Evolutionary conservation across 2,329 filamentous ascomycete genomes (phyloP).

Genomic region (Fusarium sp.): DNA sequence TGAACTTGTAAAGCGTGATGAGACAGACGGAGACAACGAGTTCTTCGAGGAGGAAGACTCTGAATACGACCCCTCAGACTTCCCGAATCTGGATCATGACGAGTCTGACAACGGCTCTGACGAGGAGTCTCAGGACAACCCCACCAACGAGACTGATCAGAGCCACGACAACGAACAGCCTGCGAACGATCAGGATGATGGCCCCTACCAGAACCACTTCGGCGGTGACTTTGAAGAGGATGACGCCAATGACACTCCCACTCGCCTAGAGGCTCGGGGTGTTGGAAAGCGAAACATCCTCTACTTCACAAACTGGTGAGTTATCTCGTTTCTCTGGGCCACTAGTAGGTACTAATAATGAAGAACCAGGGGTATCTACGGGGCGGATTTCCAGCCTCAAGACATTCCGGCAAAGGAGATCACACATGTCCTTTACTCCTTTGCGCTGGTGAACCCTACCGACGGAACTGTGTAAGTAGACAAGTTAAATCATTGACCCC

Average conservation of each 20-base stretch:
- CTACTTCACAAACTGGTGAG: constrained; percentile 71
- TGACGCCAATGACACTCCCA: constrained; percentile 16
- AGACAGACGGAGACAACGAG: constrained; percentile 6
- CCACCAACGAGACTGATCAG: constrained; percentile 6
- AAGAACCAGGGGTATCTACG: constrained; percentile 76
- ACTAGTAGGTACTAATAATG: constrained; percentile 22
- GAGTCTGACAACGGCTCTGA: background rate
- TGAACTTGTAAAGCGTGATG: constrained; percentile 25
- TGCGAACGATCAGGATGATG: constrained; percentile 1
- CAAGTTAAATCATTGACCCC: too few species aligned
- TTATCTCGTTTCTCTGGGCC: background rate
- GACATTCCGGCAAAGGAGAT: constrained; percentile 77
- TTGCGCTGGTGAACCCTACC: constrained; percentile 60
- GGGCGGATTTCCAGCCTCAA: constrained; percentile 78
- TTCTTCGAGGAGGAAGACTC: constrained; percentile 28
- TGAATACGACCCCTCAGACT: constrained; percentile 12
- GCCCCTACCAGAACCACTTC: constrained; percentile 19
- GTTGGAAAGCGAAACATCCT: constrained; percentile 57
- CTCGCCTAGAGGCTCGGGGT: constrained; percentile 34
- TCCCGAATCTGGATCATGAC: constrained; percentile 25
- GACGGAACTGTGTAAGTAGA: constrained; percentile 64
- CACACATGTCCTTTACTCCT: constrained; percentile 80
- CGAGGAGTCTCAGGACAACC: background rate
- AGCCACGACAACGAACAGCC: constrained; percentile 5
- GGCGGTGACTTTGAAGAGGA: constrained; percentile 27